Base-by-base conservation (phyloP, 2,329 filamentous ascomycete species). In the Mollisiaceae sp. region DNA sequence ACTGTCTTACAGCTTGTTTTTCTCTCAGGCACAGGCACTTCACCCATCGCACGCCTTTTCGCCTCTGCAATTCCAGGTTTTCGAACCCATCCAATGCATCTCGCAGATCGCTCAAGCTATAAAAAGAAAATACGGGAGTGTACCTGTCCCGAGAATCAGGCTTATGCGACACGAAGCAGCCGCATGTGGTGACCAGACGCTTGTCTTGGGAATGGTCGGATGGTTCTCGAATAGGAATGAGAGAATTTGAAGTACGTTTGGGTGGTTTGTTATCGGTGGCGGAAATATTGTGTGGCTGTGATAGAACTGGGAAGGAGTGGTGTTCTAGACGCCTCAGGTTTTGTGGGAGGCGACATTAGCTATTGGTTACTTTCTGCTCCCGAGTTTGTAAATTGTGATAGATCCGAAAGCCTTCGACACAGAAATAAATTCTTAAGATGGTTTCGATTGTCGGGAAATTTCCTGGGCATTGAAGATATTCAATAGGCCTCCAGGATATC, bases 91-190 rank as follows among this genome's bases (percentile, higher is more conserved):
- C 50, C 22, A 27, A 54, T 35, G 14, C 24, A 18, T 27, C 8
- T 12, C 14, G 50, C 24, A 32, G 14, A 54, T 54, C 50, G 22
- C 22, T 8, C 22, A 50, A n/a, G 12, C 50, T 54, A 54, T 54
- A 54, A 54, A 54, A 54, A 54, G 50, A 54, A 35, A 54, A 54
- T 22, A 47, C 43, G 43, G n/a, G 50, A 35, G 5, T 35, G 50
- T 54, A 54, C 50, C 50, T 27, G 50, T 54, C 11, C 50, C 50
- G 22, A 35, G 14, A 54, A 32, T 32, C 24, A 32, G 50, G 50
- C 50, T 54, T 35, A 27, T 32, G 32, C 8, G 11, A 54, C 22
- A 32, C 50, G 50, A 54, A 41, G 22, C 4, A 54, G 24, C 22
- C 22, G 50, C 50, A 54, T 54, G 27, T 11, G 14, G 12, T 3